Conservation (phyloP, 352 stramenopile species). For the Nothophytophthora sp. region DNA sequence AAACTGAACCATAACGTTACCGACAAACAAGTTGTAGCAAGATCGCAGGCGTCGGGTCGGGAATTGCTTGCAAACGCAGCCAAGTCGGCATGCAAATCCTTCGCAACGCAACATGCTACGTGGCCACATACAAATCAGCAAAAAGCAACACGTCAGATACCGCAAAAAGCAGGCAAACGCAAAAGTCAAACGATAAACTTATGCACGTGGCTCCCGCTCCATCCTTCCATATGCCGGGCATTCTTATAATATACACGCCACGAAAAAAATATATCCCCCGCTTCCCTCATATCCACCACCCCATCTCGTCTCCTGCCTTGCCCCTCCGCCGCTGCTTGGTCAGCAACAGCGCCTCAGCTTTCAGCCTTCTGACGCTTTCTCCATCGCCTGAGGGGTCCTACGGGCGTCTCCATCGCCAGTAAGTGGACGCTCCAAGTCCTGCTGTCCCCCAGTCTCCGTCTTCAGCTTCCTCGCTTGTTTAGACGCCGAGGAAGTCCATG, state of each 20-base stretch:
- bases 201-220: conserved; percentile 25
- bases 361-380: conserved; percentile 3
- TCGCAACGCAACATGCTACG: too few species aligned
- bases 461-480: conserved; percentile 10
- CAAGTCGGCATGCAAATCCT: too few species aligned
- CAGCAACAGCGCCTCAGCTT: conserved; percentile 8
- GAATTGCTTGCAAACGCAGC: too few species aligned
- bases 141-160: neutral
- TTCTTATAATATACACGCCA: conserved; percentile 35
- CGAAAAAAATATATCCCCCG: conserved; percentile 1
- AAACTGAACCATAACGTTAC: too few species aligned
- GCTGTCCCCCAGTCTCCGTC: neutral
- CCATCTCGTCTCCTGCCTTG: neutral
- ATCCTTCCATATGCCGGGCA: too few species aligned
- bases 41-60: too few species aligned
- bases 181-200: too few species aligned
- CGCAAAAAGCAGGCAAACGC: conserved; percentile 14
- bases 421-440: neutral
- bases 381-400: too few species aligned
- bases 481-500: conserved; percentile 88
- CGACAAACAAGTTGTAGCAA: too few species aligned
- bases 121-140: conserved; percentile 9
- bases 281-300: conserved; percentile 7
- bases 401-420: too few species aligned
- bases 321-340: conserved; percentile 6